These are phyloP conservation scores for Beauveria pseudobassiana DNA, from an alignment of 2,329 filamentous ascomycete species.

Conservation along the genomic window DNA sequence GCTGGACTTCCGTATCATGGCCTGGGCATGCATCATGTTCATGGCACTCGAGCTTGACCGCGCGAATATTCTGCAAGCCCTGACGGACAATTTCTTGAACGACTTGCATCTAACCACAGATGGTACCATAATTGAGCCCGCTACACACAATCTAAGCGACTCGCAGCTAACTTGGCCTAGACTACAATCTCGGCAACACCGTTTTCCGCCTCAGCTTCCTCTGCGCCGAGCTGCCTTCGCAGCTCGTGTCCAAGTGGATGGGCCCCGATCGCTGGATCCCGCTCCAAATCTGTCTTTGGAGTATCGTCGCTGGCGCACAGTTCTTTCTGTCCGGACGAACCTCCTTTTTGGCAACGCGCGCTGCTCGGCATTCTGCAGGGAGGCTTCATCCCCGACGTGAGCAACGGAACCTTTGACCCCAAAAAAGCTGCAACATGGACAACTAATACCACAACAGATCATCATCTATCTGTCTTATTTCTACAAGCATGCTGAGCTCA, in stretches of 20 bases:
- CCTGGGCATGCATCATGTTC: slow-evolving; percentile 36
- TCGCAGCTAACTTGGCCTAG: slow-evolving; percentile 13
- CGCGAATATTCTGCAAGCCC: slow-evolving; percentile 38
- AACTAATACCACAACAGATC: slow-evolving; percentile 25
- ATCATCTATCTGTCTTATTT: slow-evolving; percentile 67
- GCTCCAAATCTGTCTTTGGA: slow-evolving; percentile 49
- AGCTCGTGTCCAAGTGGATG: slow-evolving; percentile 50
- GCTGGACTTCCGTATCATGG: slow-evolving; percentile 35
- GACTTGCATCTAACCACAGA: slow-evolving; percentile 38
- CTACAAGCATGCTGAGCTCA: slow-evolving; percentile 64
- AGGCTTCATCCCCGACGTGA: slow-evolving; percentile 38
- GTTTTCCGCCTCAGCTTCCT: slow-evolving; percentile 26
- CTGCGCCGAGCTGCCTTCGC: slow-evolving; percentile 43
- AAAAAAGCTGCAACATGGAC: neutral
- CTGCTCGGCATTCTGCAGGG: slow-evolving; percentile 37
- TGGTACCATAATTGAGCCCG: slow-evolving; percentile 13
- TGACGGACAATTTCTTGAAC: slow-evolving; percentile 39
- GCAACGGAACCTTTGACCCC: neutral
- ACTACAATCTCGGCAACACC: slow-evolving; percentile 27
- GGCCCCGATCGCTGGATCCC: slow-evolving; percentile 55
- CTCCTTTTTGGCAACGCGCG: slow-evolving; percentile 31
- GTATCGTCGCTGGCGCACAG: slow-evolving; percentile 42
- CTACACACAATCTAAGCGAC: accelerated
- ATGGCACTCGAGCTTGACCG: slow-evolving; percentile 40
- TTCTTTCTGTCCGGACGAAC: slow-evolving; percentile 31